Conservation (phyloP, 1,284 basidiomycete species). For the Laetiporus sulphureus region DNA sequence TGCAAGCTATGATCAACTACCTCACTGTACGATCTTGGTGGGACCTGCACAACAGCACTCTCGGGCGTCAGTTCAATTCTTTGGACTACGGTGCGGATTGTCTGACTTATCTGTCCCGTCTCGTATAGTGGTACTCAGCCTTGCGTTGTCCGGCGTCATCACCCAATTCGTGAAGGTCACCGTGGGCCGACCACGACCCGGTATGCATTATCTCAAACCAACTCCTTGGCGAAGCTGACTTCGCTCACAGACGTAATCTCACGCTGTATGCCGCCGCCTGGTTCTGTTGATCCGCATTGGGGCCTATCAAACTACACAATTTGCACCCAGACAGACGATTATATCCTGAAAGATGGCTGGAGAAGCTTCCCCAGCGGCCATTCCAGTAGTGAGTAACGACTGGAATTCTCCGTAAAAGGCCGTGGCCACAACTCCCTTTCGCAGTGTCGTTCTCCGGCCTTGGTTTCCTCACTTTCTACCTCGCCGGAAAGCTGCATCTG, state of each 20-base stretch:
- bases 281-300: constrained; percentile 62
- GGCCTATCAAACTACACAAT: constrained; percentile 73
- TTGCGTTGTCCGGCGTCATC: constrained; percentile 71
- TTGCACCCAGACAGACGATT: constrained; percentile 66
- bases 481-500: constrained; percentile 88
- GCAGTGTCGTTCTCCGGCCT: constrained; percentile 89
- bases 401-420: too few relatives aligned
- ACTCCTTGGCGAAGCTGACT: not conserved
- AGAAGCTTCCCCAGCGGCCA: constrained; percentile 94
- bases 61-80: constrained; percentile 55
- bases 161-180: constrained; percentile 86
- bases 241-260: constrained; percentile 59
- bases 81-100: not conserved
- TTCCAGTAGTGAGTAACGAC: constrained; percentile 56
- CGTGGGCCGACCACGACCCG: constrained; percentile 86
- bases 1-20: constrained; percentile 65
- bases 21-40: constrained; percentile 74
- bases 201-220: constrained; percentile 26
- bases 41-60: constrained; percentile 81
- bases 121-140: constrained; percentile 59
- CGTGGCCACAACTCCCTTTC: not conserved
- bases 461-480: constrained; percentile 84
- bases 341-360: constrained; percentile 77
- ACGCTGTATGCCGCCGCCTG: constrained; percentile 72
- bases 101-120: not conserved